phyloP scores from a whole-genome alignment of 495 filamentous ascomycete species.

The Ramalina peruviana region DNA sequence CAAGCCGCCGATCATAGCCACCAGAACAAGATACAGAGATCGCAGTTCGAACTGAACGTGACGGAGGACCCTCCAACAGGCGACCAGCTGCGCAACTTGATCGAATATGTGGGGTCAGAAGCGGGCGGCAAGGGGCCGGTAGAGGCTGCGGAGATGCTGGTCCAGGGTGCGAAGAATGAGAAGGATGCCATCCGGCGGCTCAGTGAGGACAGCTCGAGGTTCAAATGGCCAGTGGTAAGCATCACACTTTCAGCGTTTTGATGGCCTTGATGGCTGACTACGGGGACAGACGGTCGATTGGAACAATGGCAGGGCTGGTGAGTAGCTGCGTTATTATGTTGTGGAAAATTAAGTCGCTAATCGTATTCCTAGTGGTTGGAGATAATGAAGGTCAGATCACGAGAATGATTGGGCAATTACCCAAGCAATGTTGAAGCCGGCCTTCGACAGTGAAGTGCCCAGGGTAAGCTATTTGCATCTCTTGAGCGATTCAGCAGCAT shows the following conservation, averaged over 20 bases:
- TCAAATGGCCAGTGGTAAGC: slow-evolving; percentile 60
- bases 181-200: slow-evolving; percentile 68
- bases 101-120: slow-evolving; percentile 56
- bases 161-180: slow-evolving; percentile 56
- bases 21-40: slow-evolving; percentile 40
- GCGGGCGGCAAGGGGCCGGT: slow-evolving; percentile 19
- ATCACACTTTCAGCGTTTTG: neutral
- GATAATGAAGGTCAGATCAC: slow-evolving; percentile 75
- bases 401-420: slow-evolving; percentile 52
- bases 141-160: slow-evolving; percentile 22
- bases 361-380: slow-evolving; percentile 36
- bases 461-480: no score
- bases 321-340: neutral
- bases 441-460: no score
- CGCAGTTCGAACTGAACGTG: slow-evolving; percentile 75
- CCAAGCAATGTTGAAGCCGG: slow-evolving; percentile 23
- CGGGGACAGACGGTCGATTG: slow-evolving; percentile 67
- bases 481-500: no score
- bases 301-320: slow-evolving; percentile 69
- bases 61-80: slow-evolving; percentile 65
- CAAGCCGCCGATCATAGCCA: slow-evolving; percentile 45
- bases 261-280: neutral
- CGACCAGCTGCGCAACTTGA: slow-evolving; percentile 74
- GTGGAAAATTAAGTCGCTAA: neutral
- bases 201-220: slow-evolving; percentile 39